Base-by-base conservation (phyloP, 2,329 filamentous ascomycete genomes). In the Pseudogymnoascus sp. region DNA sequence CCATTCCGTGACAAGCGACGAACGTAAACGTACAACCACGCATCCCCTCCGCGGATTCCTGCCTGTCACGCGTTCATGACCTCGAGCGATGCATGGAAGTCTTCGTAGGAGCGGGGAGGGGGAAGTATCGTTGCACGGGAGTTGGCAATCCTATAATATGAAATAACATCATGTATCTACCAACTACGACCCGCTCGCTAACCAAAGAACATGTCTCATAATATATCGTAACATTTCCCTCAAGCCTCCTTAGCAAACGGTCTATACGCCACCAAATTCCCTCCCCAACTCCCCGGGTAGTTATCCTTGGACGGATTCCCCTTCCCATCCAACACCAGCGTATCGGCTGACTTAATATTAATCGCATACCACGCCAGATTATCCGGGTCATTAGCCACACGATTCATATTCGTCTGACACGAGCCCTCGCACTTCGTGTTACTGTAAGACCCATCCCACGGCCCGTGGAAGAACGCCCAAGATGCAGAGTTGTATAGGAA, bases 401-500 rank as follows among this genome's bases (percentile, higher is more conserved):
- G 34, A 10, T 39, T 30, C 34, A 45, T 45, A 30, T 59, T 59
- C 15, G 57, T 59, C 37, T 59, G 57, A 3, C 57, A 59, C 10
- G 34, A 61, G 12, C 58, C 58, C 13, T 63, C 39, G n/a, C 41
- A 48, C 8, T n/a, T 13, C 23, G 41, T 48, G 23, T 48, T 48
- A 8, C 4, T 3, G n/a, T 48, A 48, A 7, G n/a, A 48, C 4
- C 45, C 57, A 19, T 59, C 60, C 10, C 30, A 38, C 0, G 52
- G 52, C n/a, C 60, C 62, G 60, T 73, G 69, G 65, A 70, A 73
- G 59, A 73, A 74, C 23, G 67, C 68, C 71, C 72, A 74, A 59
- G 71, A 64, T 1, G 67, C 71, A 19, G 70, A 67, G 6, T 70
- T 71, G 41, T 73, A 70, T 35, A 71, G 64, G 33, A 71, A 67